Conservation (phyloP, 306 rosid genomes). For the Fragaria iinumae region DNA sequence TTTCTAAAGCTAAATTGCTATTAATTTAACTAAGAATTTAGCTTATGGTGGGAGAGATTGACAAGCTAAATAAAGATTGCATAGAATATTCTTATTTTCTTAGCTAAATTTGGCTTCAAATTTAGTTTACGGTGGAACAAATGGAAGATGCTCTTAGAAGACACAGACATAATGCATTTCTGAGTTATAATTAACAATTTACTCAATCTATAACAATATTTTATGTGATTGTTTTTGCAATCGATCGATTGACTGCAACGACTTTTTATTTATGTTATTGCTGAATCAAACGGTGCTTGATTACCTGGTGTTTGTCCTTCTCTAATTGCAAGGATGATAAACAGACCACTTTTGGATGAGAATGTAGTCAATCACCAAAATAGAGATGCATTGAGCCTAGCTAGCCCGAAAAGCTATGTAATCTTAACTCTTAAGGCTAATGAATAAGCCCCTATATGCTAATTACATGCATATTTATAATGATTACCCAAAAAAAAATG, state of each 20-base stretch:
- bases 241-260: background rate
- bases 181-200: background rate
- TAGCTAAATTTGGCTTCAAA: too few relatives aligned
- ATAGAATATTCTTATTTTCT: too few relatives aligned
- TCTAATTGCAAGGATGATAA: background rate
- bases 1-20: too few relatives aligned
- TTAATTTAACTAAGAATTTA: too few relatives aligned
- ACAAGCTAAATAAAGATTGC: too few relatives aligned
- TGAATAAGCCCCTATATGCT: background rate
- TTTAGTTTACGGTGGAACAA: too few relatives aligned
- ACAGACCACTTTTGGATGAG: conserved; percentile 15
- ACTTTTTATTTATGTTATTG: background rate
- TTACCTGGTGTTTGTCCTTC: background rate
- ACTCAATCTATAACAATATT: background rate
- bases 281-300: background rate
- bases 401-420: conserved; percentile 26
- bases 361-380: conserved; percentile 20
- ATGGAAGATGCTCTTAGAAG: background rate
- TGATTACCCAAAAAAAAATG: background rate
- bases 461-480: background rate
- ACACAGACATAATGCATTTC: background rate
- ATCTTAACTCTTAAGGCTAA: too few relatives aligned
- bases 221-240: background rate
- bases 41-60: too few relatives aligned
- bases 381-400: conserved; percentile 46